Evolutionary conservation across 441 rosid genomes (phyloP).

Genomic region (Gossypium davidsonii): DNA sequence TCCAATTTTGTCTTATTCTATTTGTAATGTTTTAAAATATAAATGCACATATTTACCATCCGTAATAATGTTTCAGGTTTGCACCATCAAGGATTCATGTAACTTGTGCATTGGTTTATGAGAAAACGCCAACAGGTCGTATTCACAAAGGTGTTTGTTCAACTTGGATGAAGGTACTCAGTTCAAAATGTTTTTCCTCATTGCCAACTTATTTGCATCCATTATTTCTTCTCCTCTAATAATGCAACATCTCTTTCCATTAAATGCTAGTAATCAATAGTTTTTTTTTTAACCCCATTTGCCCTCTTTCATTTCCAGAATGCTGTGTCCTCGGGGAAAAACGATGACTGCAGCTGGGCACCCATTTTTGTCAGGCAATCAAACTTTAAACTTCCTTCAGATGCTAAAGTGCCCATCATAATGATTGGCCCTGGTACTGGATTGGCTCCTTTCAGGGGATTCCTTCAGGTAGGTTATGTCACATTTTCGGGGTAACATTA

Average conservation of each 20-base stretch:
- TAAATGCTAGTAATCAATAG: not conserved
- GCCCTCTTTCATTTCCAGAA: conserved; percentile 34
- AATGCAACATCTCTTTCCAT: not conserved
- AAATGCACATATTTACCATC: not conserved
- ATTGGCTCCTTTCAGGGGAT: conserved; percentile 95
- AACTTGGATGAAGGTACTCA: conserved; percentile 95
- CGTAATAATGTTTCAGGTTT: conserved; percentile 43
- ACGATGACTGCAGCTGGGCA: conserved; percentile 63
- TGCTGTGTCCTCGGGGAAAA: conserved; percentile 60
- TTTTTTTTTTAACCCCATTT: not conserved
- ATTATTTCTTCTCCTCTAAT: not conserved
- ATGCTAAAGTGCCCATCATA: conserved; percentile 69
- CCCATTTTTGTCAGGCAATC: conserved; percentile 87
- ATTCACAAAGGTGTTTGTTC: conserved; percentile 94
- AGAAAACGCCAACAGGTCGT: conserved; percentile 76
- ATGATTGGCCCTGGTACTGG: conserved; percentile 99
- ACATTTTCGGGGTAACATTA: not conserved
- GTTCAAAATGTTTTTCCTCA: not conserved
- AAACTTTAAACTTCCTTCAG: conserved; percentile 81
- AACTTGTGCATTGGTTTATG: conserved; percentile 89
- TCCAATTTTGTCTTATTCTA: not conserved
- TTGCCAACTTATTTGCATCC: not conserved
- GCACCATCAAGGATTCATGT: conserved; percentile 79
- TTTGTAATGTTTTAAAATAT: not conserved
- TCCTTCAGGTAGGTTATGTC: conserved; percentile 57